phyloP scores from a whole-genome alignment of 1,284 basidiomycete species.

The Golubevia pallescens region DNA sequence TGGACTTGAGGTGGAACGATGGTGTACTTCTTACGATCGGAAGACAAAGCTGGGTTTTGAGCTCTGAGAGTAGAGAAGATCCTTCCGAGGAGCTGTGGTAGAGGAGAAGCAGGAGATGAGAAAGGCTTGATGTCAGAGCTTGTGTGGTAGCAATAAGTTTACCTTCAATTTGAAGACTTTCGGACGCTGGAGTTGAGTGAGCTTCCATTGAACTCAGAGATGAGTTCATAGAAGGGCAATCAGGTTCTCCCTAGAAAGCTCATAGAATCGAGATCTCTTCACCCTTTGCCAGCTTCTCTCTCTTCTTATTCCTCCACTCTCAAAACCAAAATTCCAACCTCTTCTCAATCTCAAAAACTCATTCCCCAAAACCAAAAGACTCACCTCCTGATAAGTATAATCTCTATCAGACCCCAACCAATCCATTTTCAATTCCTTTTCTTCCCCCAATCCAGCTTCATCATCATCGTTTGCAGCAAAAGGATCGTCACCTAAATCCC shows the following conservation, averaged over 20 bases:
- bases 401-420: constrained; percentile 90
- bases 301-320: neutral
- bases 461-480: constrained; percentile 67
- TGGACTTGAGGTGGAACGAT: constrained; percentile 95
- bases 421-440: constrained; percentile 67
- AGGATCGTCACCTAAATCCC: constrained; percentile 82
- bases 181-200: no score
- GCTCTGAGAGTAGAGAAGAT: constrained; percentile 91
- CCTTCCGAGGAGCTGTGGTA: constrained; percentile 79
- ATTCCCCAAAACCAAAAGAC: no score
- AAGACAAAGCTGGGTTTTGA: constrained; percentile 87
- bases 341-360: neutral
- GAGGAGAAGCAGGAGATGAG: neutral
- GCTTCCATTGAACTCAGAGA: no score
- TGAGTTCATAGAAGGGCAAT: no score
- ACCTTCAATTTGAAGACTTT: no score
- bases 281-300: no score
- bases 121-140: neutral
- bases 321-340: no score
- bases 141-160: neutral
- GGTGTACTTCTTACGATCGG: constrained; percentile 84
- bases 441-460: constrained; percentile 72
- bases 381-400: constrained; percentile 89
- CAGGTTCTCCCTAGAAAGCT: no score
- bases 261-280: no score